phyloP scores from a whole-genome alignment of 495 filamentous ascomycete species.

The Hyaloscypha bicolor region DNA sequence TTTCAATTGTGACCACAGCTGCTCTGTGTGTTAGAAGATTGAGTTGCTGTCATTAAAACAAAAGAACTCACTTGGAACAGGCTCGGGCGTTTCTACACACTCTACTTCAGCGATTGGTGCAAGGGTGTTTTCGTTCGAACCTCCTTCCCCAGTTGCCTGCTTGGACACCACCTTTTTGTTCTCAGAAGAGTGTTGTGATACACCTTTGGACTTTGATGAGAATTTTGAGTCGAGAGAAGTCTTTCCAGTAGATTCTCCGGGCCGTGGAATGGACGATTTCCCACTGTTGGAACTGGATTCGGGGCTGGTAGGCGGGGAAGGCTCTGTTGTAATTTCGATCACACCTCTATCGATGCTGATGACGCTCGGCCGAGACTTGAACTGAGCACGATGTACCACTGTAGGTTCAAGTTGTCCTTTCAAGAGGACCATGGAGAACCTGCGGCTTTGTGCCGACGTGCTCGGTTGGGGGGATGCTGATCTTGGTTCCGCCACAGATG shows the following conservation, averaged over 20 bases:
- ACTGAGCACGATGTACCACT: constrained; percentile 45
- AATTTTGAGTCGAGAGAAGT: constrained; percentile 33
- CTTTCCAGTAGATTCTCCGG: constrained; percentile 29
- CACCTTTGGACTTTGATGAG: constrained; percentile 24
- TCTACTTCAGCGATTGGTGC: constrained; percentile 31
- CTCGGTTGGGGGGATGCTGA: neutral
- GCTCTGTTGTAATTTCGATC: constrained; percentile 17
- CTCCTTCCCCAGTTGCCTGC: constrained; percentile 12
- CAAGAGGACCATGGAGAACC: constrained; percentile 46
- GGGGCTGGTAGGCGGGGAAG: constrained; percentile 25
- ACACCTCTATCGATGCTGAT: constrained; percentile 27
- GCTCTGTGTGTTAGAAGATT: neutral
- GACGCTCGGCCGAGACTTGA: constrained; percentile 36
- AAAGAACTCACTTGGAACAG: constrained; percentile 34
- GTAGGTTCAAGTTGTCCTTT: constrained; percentile 46
- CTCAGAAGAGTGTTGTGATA: constrained; percentile 27
- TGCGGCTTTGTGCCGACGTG: constrained; percentile 35
- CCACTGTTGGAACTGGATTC: constrained; percentile 22
- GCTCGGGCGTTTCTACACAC: constrained; percentile 15
- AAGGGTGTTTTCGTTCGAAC: constrained; percentile 25
- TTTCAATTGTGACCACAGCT: constrained; percentile 75
- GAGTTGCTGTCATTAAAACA: neutral
- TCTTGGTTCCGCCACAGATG: constrained; percentile 11
- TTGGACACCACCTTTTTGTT: constrained; percentile 25
- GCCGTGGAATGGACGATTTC: constrained; percentile 21